Percentiles rank a stretch among this genome's conserved stretches.
Evolutionary conservation across 2,329 filamentous ascomycete genomes (phyloP).

Genomic region (Chaetomiaceae sp.): DNA sequence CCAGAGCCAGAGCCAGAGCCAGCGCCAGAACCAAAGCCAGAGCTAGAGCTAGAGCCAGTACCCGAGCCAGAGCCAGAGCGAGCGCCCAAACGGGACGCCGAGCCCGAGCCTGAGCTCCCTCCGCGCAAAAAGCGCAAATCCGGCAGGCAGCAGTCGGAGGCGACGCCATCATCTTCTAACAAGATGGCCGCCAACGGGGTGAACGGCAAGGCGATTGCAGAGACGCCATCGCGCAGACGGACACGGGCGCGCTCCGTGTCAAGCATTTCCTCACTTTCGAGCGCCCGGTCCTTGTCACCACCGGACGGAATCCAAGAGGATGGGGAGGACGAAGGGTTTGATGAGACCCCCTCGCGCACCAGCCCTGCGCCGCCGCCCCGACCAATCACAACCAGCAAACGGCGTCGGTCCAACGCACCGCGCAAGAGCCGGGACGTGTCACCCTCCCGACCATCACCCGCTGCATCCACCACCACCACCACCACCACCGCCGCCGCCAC

Average conservation of each 20-base stretch:
- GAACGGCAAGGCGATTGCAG: constrained; percentile 22
- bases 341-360: constrained; percentile 24
- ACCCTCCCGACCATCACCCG: constrained; percentile 21
- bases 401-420: constrained; percentile 27
- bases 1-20: not conserved
- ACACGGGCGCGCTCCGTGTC: constrained; percentile 27
- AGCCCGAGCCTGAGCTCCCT: constrained; percentile 13
- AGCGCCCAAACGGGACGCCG: not conserved
- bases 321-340: constrained; percentile 17
- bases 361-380: constrained; percentile 24
- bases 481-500: constrained; percentile 18
- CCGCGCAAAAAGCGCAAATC: constrained; percentile 27
- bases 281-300: constrained; percentile 30
- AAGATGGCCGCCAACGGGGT: constrained; percentile 20
- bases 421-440: constrained; percentile 32
- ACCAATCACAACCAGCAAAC: constrained; percentile 29
- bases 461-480: too few species aligned
- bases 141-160: constrained; percentile 16
- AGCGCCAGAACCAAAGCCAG: too few species aligned
- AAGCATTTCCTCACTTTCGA: constrained; percentile 35
- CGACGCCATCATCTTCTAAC: constrained; percentile 10
- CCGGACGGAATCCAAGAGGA: constrained; percentile 22
- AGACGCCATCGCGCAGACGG: constrained; percentile 25
- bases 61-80: constrained; percentile 13
- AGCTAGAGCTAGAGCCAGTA: constrained; percentile 15